Base-by-base conservation (phyloP, 2,329 filamentous ascomycete species). In the Chlorencoelia australis region DNA sequence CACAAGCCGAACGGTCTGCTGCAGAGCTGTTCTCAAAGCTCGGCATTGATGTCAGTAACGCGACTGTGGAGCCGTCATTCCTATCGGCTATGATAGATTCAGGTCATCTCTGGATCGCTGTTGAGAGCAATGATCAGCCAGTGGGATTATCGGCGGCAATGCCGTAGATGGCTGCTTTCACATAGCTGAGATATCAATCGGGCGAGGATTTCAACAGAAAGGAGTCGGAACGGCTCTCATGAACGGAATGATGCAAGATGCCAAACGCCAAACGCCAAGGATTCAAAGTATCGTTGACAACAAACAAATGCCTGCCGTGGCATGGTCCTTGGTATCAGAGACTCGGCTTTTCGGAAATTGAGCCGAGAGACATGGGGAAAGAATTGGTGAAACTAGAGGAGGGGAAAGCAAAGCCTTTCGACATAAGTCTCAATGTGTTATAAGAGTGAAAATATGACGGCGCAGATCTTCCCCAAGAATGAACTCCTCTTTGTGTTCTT, bases 261-360 rank as follows among this genome's bases (percentile, higher is more conserved):
- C 50, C 21, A 45, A 39, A 37, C 19, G 29, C 18, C 49, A 55
- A 35, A 44, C 19, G 29, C 18, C 49, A 55, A 35, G 45, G 45
- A 30, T 56, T 46, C 38, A 48, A 43, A 33, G 40, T 44, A 9
- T 51, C 50, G 8, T 37, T 56, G 17, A 55, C 52, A n/a, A 55
- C 51, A 7, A 56, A 45, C 37, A 44, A 40, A 42, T 34, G 44
- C 37, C 34, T 55, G 15, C 44, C 46, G 10, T 56, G 49, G 48
- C 53, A 55, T 37, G 49, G 48, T 16, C 53, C 49, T 28, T 56
- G 51, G 51, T 55, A 51, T 41, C 37, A 44, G 7, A 51, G 32
- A 25, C 31, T 53, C 33, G 53, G 53, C 5, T 55, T 53, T 35
- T 16, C 42, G 7, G 49, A 54, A 29, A 42, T 55, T 4, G 44